Percentiles rank a stretch among this genome's conserved stretches.
Conservation (phyloP, 352 stramenopile genomes). For the Thalassiosira mediterranea region DNA sequence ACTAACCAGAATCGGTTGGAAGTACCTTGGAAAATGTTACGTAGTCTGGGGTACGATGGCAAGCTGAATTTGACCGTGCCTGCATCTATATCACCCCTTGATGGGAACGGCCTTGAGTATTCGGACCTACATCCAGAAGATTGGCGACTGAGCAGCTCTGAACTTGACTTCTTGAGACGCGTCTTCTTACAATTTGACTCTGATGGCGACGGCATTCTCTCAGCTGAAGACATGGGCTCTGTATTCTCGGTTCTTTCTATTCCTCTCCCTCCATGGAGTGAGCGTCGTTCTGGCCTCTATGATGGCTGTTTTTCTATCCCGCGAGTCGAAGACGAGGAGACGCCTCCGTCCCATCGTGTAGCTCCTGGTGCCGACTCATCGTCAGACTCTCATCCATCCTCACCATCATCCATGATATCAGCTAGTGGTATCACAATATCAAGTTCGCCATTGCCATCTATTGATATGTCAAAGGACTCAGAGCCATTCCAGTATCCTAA, state of each 20-base stretch:
- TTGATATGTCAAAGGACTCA: conserved; percentile 55
- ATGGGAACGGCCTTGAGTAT: conserved; percentile 18
- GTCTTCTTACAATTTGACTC: conserved; percentile 76
- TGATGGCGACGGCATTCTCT: conserved; percentile 64
- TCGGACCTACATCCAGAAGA: conserved; percentile 4
- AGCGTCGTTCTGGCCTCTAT: conserved; percentile 55
- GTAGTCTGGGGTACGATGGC: conserved; percentile 75
- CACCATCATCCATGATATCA: conserved; percentile 54
- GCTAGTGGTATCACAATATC: conserved; percentile 76
- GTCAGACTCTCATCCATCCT: conserved; percentile 37
- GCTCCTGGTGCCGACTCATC: conserved; percentile 10
- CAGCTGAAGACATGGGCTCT: conserved; percentile 49
- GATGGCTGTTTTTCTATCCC: conserved; percentile 61
- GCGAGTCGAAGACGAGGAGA: conserved; percentile 33
- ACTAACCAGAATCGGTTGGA: conserved; percentile 73
- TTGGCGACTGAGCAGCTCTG: conserved; percentile 50
- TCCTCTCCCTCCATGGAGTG: conserved; percentile 68
- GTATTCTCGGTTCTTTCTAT: conserved; percentile 74
- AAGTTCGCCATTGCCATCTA: conserved; percentile 63
- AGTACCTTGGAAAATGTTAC: conserved; percentile 73
- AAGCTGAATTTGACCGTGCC: conserved; percentile 66
- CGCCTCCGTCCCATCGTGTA: conserved; percentile 17
- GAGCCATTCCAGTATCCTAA: conserved; percentile 7
- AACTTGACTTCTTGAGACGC: conserved; percentile 61
- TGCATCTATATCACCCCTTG: conserved; percentile 29